phyloP scores from a whole-genome alignment of 106 monocot genomes.

The Allium fistulosum region DNA sequence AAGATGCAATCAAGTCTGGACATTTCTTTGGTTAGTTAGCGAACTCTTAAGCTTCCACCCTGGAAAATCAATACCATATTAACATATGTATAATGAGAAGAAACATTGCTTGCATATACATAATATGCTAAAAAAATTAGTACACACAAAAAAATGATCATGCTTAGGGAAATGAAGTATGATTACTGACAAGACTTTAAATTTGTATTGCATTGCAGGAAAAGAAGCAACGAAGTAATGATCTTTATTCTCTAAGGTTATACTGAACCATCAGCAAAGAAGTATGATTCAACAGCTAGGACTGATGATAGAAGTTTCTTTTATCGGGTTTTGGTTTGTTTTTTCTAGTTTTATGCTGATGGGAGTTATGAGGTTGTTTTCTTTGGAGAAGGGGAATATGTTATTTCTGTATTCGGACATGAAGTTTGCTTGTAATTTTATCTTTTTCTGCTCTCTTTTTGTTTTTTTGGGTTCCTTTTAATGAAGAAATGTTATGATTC shows the following conservation, averaged over 20 bases:
- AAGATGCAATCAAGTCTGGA: conserved; percentile 64
- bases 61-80: neutral
- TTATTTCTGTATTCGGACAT: too few relatives aligned
- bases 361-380: too few relatives aligned
- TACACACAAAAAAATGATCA: too few relatives aligned
- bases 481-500: too few relatives aligned
- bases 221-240: conserved; percentile 52
- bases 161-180: too few relatives aligned
- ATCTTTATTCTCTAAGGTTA: conserved; percentile 62
- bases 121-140: neutral
- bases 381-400: too few relatives aligned
- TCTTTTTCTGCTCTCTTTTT: too few relatives aligned
- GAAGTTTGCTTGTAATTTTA: too few relatives aligned
- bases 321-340: neutral
- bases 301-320: conserved; percentile 19
- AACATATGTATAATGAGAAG: neutral
- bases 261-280: conserved; percentile 23
- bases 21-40: conserved; percentile 61
- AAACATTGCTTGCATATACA: neutral
- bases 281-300: conserved; percentile 57
- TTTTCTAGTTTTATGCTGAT: too few relatives aligned
- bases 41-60: conserved; percentile 3
- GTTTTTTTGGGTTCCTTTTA: too few relatives aligned
- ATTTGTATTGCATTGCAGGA: conserved; percentile 17
- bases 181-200: neutral